Base-by-base conservation (phyloP, 2,329 filamentous ascomycete species). In the Colletotrichum theobromicola region DNA sequence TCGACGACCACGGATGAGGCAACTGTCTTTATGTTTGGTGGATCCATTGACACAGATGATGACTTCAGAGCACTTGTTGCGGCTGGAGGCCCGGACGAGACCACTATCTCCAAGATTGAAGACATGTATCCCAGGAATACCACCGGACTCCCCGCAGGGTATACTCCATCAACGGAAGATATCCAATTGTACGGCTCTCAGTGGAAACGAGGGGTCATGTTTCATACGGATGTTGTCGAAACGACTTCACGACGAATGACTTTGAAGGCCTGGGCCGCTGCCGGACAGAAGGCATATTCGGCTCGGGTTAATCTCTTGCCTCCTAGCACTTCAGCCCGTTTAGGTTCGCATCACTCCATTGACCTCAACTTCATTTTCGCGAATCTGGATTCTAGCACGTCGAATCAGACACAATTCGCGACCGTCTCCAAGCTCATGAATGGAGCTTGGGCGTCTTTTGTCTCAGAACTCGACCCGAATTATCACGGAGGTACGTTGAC, bases 1-100 rank as follows among this genome's bases (percentile, higher is more conserved):
- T 92, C 93, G 5, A 88, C 88, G 35, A 94, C 93, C 79, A 89
- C 88, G 1, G 93, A 94, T 77, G 93, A 94, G 79, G 93, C 83
- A 28, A 88, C 88, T 1, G 83, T 84, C 1, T 93, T 93, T 78
- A 62, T 62, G 58, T 62, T 26, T 26, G 32, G 58, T 9, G 58
- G 32, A 24, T 7, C 32, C 5, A 28, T 62, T 21, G 58, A 62
- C n/a, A 62, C 32, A 15, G 58, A 62, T 15, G 58, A 21, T 9
- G 32, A 62, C 13, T 62, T 37, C 58, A 35, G n/a, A 62, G 58
- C 58, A 37, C 21, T 62, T 35, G n/a, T 35, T 26, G 58, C 32
- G 16, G 58, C 58, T 35, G 58, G 58, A 16, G 58, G 58, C 32
- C 58, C 58, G 26, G 58, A 62, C 9, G 58, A 37, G 58, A 21